A percentile compares a stretch with the other conserved stretches of the same genome.
Conservation (phyloP, 139 green algal genomes). For the Chlamydomonas sp. region DNA sequence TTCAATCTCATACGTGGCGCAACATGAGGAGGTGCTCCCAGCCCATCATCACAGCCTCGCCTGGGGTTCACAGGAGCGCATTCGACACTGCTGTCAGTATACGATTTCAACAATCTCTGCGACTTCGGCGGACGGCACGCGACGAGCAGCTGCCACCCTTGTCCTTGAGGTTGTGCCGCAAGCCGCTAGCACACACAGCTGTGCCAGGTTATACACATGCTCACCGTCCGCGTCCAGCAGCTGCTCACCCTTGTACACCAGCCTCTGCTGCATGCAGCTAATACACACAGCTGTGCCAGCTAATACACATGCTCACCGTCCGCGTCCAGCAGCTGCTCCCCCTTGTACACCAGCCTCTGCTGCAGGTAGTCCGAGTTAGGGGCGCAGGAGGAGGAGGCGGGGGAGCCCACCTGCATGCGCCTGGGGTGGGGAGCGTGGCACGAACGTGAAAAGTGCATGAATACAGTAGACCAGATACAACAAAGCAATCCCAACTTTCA, state of each 20-base stretch:
- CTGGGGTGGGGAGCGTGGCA: background rate
- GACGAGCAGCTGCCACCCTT: background rate
- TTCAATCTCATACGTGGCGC: slow-evolving; percentile 63
- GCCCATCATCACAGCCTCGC: slow-evolving; percentile 97
- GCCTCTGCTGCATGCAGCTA: slow-evolving; percentile 60
- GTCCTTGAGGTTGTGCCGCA: too few species aligned
- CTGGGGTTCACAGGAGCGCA: slow-evolving; percentile 39
- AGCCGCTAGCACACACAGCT: background rate
- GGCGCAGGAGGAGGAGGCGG: background rate
- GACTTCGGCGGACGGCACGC: background rate
- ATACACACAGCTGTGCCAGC: background rate
- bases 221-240: slow-evolving; percentile 84
- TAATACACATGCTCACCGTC: slow-evolving; percentile 56
- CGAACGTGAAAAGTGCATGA: too few species aligned
- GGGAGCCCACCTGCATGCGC: slow-evolving; percentile 24
- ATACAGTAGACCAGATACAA: too few species aligned
- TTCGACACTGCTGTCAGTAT: background rate
- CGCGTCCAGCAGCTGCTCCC: slow-evolving; percentile 80
- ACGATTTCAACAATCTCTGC: background rate
- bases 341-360: slow-evolving; percentile 68
- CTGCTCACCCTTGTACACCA: slow-evolving; percentile 64
- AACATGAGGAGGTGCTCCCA: slow-evolving; percentile 96
- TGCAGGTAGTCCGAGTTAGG: slow-evolving; percentile 49
- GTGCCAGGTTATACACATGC: background rate
- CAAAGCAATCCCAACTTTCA: too few species aligned